Percentiles rank a stretch among this genome's conserved stretches.
phyloP scores from a whole-genome alignment of 2,329 filamentous ascomycete species.

The Claviceps sp. region DNA sequence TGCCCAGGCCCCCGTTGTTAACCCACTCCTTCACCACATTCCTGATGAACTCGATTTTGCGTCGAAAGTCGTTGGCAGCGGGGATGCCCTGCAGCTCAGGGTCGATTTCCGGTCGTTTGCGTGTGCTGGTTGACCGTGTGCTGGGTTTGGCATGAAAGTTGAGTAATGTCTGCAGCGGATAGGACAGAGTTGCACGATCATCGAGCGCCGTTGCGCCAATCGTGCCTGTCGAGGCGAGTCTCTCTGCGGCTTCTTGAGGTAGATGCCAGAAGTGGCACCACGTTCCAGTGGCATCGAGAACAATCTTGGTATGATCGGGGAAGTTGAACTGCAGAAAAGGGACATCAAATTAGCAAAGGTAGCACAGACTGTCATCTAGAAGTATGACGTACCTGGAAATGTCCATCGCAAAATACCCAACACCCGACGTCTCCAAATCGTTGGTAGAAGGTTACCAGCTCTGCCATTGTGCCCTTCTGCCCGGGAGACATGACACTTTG shows the following conservation, averaged over 20 bases:
- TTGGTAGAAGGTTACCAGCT: slow-evolving; percentile 69
- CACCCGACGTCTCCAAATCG: slow-evolving; percentile 68
- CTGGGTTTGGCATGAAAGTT: slow-evolving; percentile 45
- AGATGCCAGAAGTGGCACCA: slow-evolving; percentile 71
- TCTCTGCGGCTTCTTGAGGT: slow-evolving; percentile 53
- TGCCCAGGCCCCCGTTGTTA: slow-evolving; percentile 54
- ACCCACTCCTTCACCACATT: slow-evolving; percentile 60
- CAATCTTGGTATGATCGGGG: slow-evolving; percentile 75
- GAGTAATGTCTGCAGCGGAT: slow-evolving; percentile 58
- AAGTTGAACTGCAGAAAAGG: slow-evolving; percentile 55
- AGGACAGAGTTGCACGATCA: slow-evolving; percentile 56
- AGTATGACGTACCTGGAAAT: slow-evolving; percentile 46
- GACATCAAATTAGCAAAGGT: background rate
- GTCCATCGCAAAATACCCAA: slow-evolving; percentile 70
- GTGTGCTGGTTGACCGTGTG: slow-evolving; percentile 31
- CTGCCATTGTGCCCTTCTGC: slow-evolving; percentile 26
- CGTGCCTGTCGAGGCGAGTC: slow-evolving; percentile 50
- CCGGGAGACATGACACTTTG: slow-evolving; percentile 26
- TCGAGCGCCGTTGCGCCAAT: slow-evolving; percentile 58
- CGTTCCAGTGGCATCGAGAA: slow-evolving; percentile 59
- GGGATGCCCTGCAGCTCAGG: slow-evolving; percentile 50
- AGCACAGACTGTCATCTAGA: background rate
- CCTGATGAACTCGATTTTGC: slow-evolving; percentile 62
- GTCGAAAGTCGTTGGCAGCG: slow-evolving; percentile 57
- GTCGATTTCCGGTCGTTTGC: slow-evolving; percentile 46